Conservation (phyloP, 345 rosid species). For the Eucalyptus pauciflora region DNA sequence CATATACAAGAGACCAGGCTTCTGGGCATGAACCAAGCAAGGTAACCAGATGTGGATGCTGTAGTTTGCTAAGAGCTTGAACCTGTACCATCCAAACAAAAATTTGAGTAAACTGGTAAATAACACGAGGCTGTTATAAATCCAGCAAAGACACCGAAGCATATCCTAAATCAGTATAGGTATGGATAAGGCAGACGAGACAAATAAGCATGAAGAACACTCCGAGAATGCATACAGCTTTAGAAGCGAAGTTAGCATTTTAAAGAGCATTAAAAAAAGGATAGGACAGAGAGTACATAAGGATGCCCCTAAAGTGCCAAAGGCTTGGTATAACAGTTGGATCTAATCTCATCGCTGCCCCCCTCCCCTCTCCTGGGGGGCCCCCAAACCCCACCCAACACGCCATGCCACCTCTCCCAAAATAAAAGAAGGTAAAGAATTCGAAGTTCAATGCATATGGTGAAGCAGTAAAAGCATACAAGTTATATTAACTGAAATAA, state of each 20-base stretch:
- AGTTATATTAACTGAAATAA: not conserved
- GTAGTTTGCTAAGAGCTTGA: constrained; percentile 54
- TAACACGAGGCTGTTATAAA: not conserved
- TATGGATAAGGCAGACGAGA: not conserved
- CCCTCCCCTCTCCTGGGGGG: too few relatives aligned
- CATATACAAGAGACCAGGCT: constrained; percentile 54
- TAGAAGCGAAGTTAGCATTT: not conserved
- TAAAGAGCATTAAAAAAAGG: not conserved
- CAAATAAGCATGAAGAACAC: not conserved
- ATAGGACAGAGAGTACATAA: not conserved
- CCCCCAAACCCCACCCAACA: not conserved
- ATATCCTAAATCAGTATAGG: not conserved
- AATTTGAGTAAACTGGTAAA: not conserved
- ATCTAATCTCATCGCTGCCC: not conserved
- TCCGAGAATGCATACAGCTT: not conserved
- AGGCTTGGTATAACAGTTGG: not conserved
- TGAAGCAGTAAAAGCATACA: not conserved
- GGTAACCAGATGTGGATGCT: constrained; percentile 64
- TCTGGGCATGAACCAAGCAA: constrained; percentile 68
- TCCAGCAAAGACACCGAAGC: not conserved
- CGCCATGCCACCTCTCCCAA: not conserved
- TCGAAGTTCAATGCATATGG: not conserved
- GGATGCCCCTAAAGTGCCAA: not conserved
- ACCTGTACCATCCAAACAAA: constrained; percentile 16
- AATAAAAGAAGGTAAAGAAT: not conserved